Evolutionary conservation across 371 early-diverging fungal species (phyloP), one percentile per base, ranked within the genome.

Genomic region (Nematocida major): DNA sequence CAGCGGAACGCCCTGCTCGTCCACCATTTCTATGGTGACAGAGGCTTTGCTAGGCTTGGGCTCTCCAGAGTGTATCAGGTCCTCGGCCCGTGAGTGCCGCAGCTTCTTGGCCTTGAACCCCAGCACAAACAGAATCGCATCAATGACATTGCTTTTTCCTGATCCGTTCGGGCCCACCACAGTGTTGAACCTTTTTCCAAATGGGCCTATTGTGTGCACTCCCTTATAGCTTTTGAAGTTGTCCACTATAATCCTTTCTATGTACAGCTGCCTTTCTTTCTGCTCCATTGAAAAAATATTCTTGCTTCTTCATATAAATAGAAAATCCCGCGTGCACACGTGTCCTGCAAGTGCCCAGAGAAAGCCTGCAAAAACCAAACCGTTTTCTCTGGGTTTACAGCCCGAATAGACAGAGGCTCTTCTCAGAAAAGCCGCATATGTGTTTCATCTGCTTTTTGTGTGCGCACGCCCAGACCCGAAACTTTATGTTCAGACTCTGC

Each of bases 121-220:
- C 87, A 99, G 96, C 38, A 98, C 97, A 85, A 99, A 99, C 32
- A 98, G 85, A 39, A 99, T 87, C 0, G 94, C 89, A 84, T 99
- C 99, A 79, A 99, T 97, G 20, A 99, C 96, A 81, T 98, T 99
- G 7, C 94, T 94, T 62, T 95, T 99, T 38, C 98, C 99, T 20
- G 92, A 93, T n/a, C 99, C 99, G 79, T 97, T 98, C 2, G 96
- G 96, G 0, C 97, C 97, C 13, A 98, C 96, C 45, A 89, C 85
- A 2, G 88, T 84, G 3, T 92, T 90, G 53, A 84, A 80, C 22
- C 42, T 48, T 57, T 40, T 63, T 42, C 61, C 82, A 49, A 85
- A 67, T n/a, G 70, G 70, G 5, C 38, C 49, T 45, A 85, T 82
- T 15, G 42, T 38, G 45, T 85, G 84, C 30, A 15, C 32, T 28